Evolutionary conservation across 331 rosid species (phyloP).

Genomic region (Quercus lobata): DNA sequence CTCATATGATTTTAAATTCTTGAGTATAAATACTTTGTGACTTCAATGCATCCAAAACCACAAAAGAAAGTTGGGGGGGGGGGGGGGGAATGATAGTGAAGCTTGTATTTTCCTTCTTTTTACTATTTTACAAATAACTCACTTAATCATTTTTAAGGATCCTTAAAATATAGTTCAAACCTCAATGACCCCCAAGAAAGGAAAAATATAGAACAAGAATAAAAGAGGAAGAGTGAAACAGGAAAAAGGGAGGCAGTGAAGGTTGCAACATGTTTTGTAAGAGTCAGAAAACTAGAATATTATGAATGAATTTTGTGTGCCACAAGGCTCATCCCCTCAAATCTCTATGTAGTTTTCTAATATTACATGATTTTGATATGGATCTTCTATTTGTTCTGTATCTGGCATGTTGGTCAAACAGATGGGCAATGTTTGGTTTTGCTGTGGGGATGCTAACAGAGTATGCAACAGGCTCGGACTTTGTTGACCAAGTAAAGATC

Average conservation of each 20-base stretch:
- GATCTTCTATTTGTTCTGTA: neutral
- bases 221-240: neutral
- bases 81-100: too few relatives aligned
- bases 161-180: neutral
- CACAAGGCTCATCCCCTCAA: slow-evolving; percentile 6
- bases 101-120: neutral
- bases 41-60: too few relatives aligned
- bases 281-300: neutral
- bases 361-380: neutral
- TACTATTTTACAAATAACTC: neutral
- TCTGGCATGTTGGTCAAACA: slow-evolving; percentile 29
- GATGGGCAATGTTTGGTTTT: slow-evolving; percentile 99
- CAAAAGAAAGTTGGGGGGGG: too few relatives aligned
- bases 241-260: neutral
- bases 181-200: neutral
- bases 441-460: slow-evolving; percentile 95
- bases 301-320: neutral
- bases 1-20: neutral
- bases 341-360: neutral
- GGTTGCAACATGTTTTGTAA: neutral
- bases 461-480: slow-evolving; percentile 94
- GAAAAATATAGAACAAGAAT: neutral
- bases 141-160: neutral
- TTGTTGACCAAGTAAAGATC: slow-evolving; percentile 98
- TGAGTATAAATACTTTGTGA: neutral